phyloP scores from a whole-genome alignment of 768 basidiomycete species.

The Naganishia friedmannii region DNA sequence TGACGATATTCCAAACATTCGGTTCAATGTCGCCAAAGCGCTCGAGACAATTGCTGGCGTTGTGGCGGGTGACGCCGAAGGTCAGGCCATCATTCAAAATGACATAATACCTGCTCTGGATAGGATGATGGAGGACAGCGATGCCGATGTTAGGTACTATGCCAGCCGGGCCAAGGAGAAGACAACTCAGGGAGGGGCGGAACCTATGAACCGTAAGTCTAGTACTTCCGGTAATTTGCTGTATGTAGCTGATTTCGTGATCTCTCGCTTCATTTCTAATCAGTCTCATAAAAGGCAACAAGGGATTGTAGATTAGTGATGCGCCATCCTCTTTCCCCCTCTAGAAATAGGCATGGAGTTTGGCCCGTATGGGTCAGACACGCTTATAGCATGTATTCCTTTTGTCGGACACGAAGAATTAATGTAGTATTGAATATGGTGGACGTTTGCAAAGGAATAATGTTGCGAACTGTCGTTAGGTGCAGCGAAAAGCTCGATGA shows the following conservation, averaged over 20 bases:
- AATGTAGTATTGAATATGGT: slow-evolving; percentile 25
- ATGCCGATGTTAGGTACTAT: slow-evolving; percentile 96
- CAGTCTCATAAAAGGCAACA: slow-evolving; percentile 20
- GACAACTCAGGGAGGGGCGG: slow-evolving; percentile 32
- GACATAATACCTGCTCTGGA: slow-evolving; percentile 79
- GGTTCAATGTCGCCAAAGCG: slow-evolving; percentile 96
- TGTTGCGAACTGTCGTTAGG: too few species aligned
- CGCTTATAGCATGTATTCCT: slow-evolving; percentile 21
- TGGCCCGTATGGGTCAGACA: neutral
- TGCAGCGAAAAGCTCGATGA: too few species aligned
- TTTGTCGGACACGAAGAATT: slow-evolving; percentile 12
- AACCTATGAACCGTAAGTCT: slow-evolving; percentile 23
- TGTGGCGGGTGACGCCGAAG: slow-evolving; percentile 63
- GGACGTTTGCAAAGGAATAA: neutral
- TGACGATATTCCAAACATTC: slow-evolving; percentile 97
- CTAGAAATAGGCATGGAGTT: neutral
- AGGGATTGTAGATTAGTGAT: neutral
- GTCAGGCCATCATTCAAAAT: slow-evolving; percentile 68
- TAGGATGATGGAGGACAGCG: slow-evolving; percentile 78
- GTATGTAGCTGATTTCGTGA: neutral
- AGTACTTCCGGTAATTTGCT: neutral
- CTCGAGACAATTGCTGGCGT: slow-evolving; percentile 80
- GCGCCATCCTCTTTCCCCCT: neutral
- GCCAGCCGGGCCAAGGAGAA: slow-evolving; percentile 74
- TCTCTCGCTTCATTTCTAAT: neutral